Evolutionary conservation across 192 early-diverging fungal species (phyloP).

Genomic region (Gamsiella multidivaricata): DNA sequence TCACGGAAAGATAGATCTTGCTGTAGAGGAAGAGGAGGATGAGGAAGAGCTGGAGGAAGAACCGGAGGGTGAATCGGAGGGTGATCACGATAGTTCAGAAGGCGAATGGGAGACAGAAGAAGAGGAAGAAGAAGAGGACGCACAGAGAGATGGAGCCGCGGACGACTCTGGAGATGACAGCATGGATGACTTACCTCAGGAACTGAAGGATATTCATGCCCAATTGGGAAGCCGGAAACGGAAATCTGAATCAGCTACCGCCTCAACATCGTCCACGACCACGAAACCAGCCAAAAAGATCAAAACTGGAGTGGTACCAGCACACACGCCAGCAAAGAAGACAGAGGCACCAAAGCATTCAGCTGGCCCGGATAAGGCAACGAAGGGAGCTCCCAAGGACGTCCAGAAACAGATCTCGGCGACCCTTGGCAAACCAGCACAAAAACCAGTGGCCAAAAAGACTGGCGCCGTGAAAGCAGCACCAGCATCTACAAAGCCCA

Average conservation of each 20-base stretch:
- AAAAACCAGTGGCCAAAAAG: slow-evolving; percentile 7
- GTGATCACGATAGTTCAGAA: slow-evolving; percentile 7
- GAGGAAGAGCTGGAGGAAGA: slow-evolving; percentile 14
- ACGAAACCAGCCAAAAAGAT: slow-evolving; percentile 11
- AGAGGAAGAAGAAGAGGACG: slow-evolving; percentile 10
- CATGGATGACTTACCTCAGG: slow-evolving; percentile 49
- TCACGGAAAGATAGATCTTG: slow-evolving; percentile 13
- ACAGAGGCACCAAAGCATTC: not conserved
- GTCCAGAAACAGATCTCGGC: slow-evolving; percentile 33
- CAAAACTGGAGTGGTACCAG: not conserved
- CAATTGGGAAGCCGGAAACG: slow-evolving; percentile 27
- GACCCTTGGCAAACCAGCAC: slow-evolving; percentile 7
- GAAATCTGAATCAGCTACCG: not conserved
- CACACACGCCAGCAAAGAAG: not conserved
- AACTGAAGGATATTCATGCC: slow-evolving; percentile 31
- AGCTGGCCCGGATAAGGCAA: not conserved
- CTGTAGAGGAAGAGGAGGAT: slow-evolving; percentile 25
- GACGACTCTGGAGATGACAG: slow-evolving; percentile 44
- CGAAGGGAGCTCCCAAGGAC: slow-evolving; percentile 1
- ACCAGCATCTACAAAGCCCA: not conserved
- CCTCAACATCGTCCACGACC: not conserved
- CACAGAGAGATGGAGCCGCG: not conserved
- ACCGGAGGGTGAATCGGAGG: not conserved
- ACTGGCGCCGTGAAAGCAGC: not conserved
- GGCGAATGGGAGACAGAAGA: slow-evolving; percentile 38